Percentiles rank a stretch among this genome's conserved stretches.
Evolutionary conservation across 192 early-diverging fungal genomes (phyloP).

Genomic region (Coemansia sp.): DNA sequence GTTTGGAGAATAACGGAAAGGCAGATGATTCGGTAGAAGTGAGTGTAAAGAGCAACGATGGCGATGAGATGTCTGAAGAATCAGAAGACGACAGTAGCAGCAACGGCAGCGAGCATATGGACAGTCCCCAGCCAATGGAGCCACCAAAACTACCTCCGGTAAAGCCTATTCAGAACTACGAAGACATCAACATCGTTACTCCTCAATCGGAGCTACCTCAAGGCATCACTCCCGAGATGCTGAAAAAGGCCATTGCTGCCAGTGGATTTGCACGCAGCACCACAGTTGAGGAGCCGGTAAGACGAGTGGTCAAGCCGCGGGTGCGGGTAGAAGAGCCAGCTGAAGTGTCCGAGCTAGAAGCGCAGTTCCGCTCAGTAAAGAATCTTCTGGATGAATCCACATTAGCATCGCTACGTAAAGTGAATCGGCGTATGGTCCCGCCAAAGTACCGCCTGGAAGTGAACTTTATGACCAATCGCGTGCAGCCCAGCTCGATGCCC

Average conservation of each 20-base stretch:
- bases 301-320: constrained; percentile 31
- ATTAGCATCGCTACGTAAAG: constrained; percentile 48
- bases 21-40: background rate
- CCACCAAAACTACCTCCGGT: no score
- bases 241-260: constrained; percentile 43
- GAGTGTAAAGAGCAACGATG: background rate
- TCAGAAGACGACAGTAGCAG: constrained; percentile 1
- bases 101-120: background rate
- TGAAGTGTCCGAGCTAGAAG: constrained; percentile 50
- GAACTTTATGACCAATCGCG: constrained; percentile 55
- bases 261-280: constrained; percentile 53
- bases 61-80: background rate
- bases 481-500: constrained; percentile 22
- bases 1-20: background rate
- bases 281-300: constrained; percentile 20
- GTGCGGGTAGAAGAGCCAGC: constrained; percentile 39
- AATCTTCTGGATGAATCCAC: constrained; percentile 48
- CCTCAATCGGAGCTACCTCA: constrained; percentile 41
- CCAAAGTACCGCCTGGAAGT: constrained; percentile 50
- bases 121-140: background rate
- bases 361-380: constrained; percentile 45
- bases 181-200: constrained; percentile 38
- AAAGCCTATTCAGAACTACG: constrained; percentile 9
- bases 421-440: constrained; percentile 52
- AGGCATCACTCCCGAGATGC: constrained; percentile 53